A percentile compares a stretch with the other conserved stretches of the same genome.
Evolutionary conservation across 768 basidiomycete genomes (phyloP).

Genomic region (Calvatia gigantea): DNA sequence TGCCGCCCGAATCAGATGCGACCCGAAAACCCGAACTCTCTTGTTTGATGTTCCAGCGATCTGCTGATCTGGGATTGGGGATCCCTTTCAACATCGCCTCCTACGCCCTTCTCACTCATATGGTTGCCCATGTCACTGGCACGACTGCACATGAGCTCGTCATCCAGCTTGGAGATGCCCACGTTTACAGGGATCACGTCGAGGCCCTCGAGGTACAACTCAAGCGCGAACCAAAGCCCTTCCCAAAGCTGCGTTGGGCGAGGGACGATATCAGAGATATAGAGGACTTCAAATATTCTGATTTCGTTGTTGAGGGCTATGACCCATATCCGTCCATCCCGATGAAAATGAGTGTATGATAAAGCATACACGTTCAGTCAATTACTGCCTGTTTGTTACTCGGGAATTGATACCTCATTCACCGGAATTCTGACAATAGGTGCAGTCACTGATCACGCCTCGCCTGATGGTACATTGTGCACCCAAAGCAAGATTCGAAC

Average conservation of each 20-base stretch:
- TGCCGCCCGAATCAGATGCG: conserved; percentile 54
- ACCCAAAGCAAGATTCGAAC: no score
- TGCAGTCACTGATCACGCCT: no score
- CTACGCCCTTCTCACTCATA: conserved; percentile 94
- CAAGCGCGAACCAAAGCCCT: conserved; percentile 69
- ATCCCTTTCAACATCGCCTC: conserved; percentile 99
- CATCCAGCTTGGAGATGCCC: conserved; percentile 96
- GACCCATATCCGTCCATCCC: conserved; percentile 77
- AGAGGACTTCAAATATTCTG: conserved; percentile 76
- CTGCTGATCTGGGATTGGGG: conserved; percentile 94
- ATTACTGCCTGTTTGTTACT: no score
- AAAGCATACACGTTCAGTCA: no score
- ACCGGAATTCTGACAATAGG: no score
- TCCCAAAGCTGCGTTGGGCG: conserved; percentile 78
- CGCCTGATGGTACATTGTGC: no score
- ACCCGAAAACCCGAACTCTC: conserved; percentile 69
- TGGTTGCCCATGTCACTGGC: conserved; percentile 91
- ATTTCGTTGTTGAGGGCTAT: conserved; percentile 86
- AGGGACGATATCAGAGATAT: conserved; percentile 64
- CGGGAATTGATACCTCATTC: no score
- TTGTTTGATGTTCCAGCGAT: conserved; percentile 97
- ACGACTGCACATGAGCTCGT: conserved; percentile 87
- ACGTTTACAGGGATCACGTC: conserved; percentile 92
- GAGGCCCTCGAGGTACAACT: conserved; percentile 84
- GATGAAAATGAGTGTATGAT: conserved; percentile 91